phyloP scores from a whole-genome alignment of 1,139 yeast species.

The Suzukiozyma palmioleophila region DNA sequence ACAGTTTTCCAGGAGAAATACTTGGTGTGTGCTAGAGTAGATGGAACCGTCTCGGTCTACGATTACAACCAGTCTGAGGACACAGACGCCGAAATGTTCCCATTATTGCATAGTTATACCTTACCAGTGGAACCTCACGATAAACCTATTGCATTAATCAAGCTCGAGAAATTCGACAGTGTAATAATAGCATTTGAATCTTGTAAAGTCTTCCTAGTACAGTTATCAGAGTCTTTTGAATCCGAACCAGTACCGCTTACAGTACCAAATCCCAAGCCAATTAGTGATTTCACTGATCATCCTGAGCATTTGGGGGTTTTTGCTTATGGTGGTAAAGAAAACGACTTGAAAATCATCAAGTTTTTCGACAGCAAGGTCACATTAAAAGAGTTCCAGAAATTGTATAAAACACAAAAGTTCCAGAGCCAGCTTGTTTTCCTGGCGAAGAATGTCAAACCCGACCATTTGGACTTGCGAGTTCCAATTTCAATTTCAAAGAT shows the following conservation, averaged over 20 bases:
- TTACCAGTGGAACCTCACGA: constrained; percentile 22
- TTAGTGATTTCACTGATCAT: constrained; percentile 45
- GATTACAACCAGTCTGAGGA: constrained; percentile 14
- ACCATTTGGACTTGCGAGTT: constrained; percentile 60
- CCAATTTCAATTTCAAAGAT: constrained; percentile 63
- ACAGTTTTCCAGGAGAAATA: constrained; percentile 25
- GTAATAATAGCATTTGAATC: constrained; percentile 42
- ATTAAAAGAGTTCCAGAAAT: constrained; percentile 13
- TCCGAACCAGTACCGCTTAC: constrained; percentile 25
- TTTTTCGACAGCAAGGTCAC: constrained; percentile 26
- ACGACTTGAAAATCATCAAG: constrained; percentile 52
- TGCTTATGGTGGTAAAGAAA: constrained; percentile 75
- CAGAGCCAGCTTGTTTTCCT: constrained; percentile 31
- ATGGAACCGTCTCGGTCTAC: constrained; percentile 40
- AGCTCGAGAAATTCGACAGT: constrained; percentile 25
- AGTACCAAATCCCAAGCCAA: constrained; percentile 35
- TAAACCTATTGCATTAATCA: constrained; percentile 31
- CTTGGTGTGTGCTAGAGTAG: constrained; percentile 39
- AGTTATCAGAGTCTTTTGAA: constrained; percentile 25
- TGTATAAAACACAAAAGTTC: constrained; percentile 9
- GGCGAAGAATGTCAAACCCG: constrained; percentile 66
- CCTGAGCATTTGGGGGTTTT: constrained; percentile 43
- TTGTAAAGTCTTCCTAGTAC: constrained; percentile 45
- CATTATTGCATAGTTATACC: constrained; percentile 23
- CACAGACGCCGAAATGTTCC: constrained; percentile 10